Percentiles rank a stretch among this genome's conserved stretches.
Conservation (phyloP, 2,329 filamentous ascomycete genomes). For the Ophiostoma sp. region DNA sequence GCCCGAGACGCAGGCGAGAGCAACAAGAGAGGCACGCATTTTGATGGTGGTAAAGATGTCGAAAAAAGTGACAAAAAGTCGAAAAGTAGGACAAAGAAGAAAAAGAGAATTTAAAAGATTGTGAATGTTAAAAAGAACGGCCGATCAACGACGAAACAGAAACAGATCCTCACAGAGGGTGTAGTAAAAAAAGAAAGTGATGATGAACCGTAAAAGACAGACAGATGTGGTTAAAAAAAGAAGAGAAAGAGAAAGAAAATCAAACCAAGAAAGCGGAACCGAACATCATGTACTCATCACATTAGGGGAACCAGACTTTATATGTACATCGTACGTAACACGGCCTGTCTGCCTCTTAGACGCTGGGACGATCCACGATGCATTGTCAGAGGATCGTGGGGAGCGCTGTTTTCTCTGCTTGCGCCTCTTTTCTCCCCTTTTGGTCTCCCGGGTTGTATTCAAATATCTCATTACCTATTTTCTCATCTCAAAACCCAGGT, state of each 20-base stretch:
- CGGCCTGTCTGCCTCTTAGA: neutral
- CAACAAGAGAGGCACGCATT: conserved; percentile 28
- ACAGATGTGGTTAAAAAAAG: neutral
- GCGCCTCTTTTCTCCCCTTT: conserved; percentile 1
- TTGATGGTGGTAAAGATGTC: conserved; percentile 1
- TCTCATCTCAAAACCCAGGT: conserved; percentile 1
- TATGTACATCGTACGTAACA: neutral
- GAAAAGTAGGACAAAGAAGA: neutral
- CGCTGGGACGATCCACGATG: neutral
- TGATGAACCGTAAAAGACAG: conserved; percentile 4
- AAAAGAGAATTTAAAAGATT: neutral
- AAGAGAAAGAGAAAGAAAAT: neutral
- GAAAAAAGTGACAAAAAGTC: neutral
- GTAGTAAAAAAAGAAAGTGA: neutral
- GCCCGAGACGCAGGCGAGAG: conserved; percentile 25
- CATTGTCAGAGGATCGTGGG: neutral
- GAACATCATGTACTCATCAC: conserved; percentile 1
- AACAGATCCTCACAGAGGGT: conserved; percentile 21
- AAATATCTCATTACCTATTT: neutral
- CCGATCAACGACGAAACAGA: conserved; percentile 29
- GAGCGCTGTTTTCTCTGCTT: neutral
- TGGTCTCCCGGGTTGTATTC: neutral
- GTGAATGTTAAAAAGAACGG: neutral
- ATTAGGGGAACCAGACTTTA: neutral
- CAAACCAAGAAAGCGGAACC: conserved; percentile 8